Conservation (phyloP, 2,329 filamentous ascomycete genomes). For the Septoria petroselini region DNA sequence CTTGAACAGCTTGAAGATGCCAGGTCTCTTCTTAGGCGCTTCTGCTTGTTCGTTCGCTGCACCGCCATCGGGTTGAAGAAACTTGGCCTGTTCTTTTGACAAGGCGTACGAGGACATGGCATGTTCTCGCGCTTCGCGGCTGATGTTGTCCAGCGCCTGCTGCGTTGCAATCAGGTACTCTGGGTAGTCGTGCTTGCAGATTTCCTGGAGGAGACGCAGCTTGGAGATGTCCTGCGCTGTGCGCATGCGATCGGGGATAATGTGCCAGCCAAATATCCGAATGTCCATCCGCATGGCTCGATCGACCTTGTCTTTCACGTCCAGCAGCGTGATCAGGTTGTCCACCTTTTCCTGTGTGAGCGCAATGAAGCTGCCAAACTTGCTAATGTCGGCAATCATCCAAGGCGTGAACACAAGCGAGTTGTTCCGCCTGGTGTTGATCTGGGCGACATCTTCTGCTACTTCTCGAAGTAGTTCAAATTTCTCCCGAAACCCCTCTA, state of each 20-base stretch:
- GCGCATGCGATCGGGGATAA: slow-evolving; percentile 35
- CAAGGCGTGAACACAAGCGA: slow-evolving; percentile 39
- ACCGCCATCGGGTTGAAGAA: background rate
- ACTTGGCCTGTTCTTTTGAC: slow-evolving; percentile 17
- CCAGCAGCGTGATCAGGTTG: slow-evolving; percentile 44
- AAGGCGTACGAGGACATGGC: slow-evolving; percentile 7
- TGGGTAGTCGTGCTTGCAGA: slow-evolving; percentile 44
- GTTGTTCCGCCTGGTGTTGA: slow-evolving; percentile 34
- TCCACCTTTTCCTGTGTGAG: slow-evolving; percentile 46
- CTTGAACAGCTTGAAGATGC: slow-evolving; percentile 31
- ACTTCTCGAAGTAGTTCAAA: slow-evolving; percentile 44
- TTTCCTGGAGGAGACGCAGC: slow-evolving; percentile 45
- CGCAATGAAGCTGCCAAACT: slow-evolving; percentile 44
- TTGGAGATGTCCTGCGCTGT: slow-evolving; percentile 42
- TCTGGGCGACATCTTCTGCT: slow-evolving; percentile 34
- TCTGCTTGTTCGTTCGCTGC: slow-evolving; percentile 2
- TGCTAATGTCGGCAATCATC: slow-evolving; percentile 43
- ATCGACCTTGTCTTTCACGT: slow-evolving; percentile 46
- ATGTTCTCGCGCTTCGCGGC: slow-evolving; percentile 33
- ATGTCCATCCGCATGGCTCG: slow-evolving; percentile 47
- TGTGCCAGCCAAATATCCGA: slow-evolving; percentile 49
- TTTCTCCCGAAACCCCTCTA: slow-evolving; percentile 48
- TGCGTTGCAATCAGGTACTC: slow-evolving; percentile 45
- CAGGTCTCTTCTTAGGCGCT: slow-evolving; percentile 30
- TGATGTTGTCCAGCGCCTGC: slow-evolving; percentile 45